phyloP scores from a whole-genome alignment of 305 asterid species.

The Euphrasia arctica region DNA sequence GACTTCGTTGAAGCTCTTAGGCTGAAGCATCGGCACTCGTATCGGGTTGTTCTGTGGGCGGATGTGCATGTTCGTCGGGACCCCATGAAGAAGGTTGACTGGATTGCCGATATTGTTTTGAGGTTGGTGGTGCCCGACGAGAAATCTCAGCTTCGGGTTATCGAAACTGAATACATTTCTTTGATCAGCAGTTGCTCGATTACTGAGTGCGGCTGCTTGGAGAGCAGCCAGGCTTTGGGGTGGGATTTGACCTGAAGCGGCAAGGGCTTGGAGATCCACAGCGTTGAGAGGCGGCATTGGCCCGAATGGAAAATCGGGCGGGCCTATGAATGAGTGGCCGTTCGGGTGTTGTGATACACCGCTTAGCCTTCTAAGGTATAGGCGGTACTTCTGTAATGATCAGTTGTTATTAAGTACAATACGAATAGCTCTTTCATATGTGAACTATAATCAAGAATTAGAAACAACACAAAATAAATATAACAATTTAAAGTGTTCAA shows the following conservation, averaged over 20 bases:
- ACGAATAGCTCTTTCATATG: no score
- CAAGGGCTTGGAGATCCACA: conserved; percentile 57
- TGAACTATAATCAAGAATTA: not conserved
- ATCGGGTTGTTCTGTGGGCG: conserved; percentile 37
- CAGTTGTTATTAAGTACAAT: not conserved
- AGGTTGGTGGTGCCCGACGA: conserved; percentile 41
- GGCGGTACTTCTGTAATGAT: conserved; percentile 4
- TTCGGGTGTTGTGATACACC: conserved; percentile 27
- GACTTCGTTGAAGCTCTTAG: conserved; percentile 32
- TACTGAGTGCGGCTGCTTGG: conserved; percentile 60
- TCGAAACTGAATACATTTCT: conserved; percentile 69
- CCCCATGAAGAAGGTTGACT: conserved; percentile 66
- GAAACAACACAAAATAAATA: not conserved
- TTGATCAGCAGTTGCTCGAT: conserved; percentile 51
- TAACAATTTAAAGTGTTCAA: not conserved
- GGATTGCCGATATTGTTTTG: conserved; percentile 42
- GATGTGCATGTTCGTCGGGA: conserved; percentile 55
- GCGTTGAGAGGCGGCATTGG: conserved; percentile 38
- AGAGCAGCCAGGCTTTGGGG: conserved; percentile 4
- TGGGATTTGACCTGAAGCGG: conserved; percentile 4
- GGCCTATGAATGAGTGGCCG: conserved; percentile 3
- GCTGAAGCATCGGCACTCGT: conserved; percentile 45
- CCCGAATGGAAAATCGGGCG: not conserved
- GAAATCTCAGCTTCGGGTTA: conserved; percentile 46
- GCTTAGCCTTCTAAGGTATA: conserved; percentile 3